These are phyloP conservation scores for Aspergillus uvarum DNA, from an alignment of 2,329 filamentous ascomycete species.

Conservation along the genomic window DNA sequence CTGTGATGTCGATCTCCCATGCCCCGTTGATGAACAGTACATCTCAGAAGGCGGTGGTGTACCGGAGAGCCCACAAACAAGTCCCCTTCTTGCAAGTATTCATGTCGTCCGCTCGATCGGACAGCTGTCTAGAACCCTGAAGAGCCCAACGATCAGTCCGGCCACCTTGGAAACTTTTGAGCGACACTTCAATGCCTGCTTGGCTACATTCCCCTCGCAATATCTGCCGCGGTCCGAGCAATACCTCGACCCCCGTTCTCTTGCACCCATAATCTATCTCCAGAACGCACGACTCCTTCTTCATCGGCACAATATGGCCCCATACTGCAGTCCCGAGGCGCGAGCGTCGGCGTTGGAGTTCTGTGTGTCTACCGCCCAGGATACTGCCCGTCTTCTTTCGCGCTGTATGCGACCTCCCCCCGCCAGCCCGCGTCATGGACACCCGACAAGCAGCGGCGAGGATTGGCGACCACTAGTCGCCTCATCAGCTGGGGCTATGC, in stretches of 20 bases:
- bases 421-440: not conserved
- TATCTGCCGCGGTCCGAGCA: slow-evolving; percentile 68
- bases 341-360: slow-evolving; percentile 72
- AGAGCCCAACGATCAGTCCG: slow-evolving; percentile 64
- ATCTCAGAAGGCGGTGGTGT: slow-evolving; percentile 52
- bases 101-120: slow-evolving; percentile 78
- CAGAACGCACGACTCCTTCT: slow-evolving; percentile 82
- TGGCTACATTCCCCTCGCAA: slow-evolving; percentile 71
- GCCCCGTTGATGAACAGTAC: slow-evolving; percentile 72
- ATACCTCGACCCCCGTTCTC: slow-evolving; percentile 69
- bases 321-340: slow-evolving; percentile 64
- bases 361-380: slow-evolving; percentile 71
- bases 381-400: slow-evolving; percentile 74
- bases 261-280: slow-evolving; percentile 74
- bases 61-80: slow-evolving; percentile 54
- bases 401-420: slow-evolving; percentile 56
- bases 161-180: slow-evolving; percentile 76
- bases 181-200: slow-evolving; percentile 72
- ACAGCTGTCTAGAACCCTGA: slow-evolving; percentile 68
- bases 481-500: slow-evolving; percentile 68
- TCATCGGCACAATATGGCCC: slow-evolving; percentile 83
- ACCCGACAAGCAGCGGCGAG: not conserved
- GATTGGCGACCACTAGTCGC: slow-evolving; percentile 49
- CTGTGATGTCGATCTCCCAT: slow-evolving; percentile 79
- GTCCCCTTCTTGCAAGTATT: slow-evolving; percentile 74